Evolutionary conservation across 129 eudicot species (phyloP), one percentile per base, ranked within the genome.

Genomic region (Gnaphalium uliginosum): DNA sequence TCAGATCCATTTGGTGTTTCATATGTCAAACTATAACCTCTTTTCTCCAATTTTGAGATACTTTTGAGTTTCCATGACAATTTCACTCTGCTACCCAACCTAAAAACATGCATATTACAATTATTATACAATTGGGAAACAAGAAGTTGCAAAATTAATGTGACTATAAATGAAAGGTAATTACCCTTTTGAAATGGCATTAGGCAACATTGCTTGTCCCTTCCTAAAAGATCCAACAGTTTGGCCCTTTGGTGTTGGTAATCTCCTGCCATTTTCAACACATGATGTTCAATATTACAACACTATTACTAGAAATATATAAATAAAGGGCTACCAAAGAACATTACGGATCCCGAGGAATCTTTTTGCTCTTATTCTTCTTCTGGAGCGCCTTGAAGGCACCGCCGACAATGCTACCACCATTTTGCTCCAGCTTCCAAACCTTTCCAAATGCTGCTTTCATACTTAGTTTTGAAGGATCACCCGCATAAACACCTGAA

Each of bases 391-490:
- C 94, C 80, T 93, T 93, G 22, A 90, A 74, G 50, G 96, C 85
- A 65, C 98, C 98, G 56, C 92, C 92, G 63, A 93, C 68, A 76
- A 93, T 93, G 82, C 92, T 90, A 67, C 96, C 98, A 80, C 98
- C 96, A 68, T 67, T 86, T 82, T 93, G 85, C 86, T 93, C 98
- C 59, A 93, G 84, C 54, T 85, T 90, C 98, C 98, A 93, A 58
- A 93, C 98, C 78, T 85, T 93, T 30, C 98, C 98, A 82, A 93
- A 93, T 53, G 98, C 96, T 76, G 98, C 96, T 86, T 90, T 90
- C 98, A 93, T 93, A 72, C 98, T 88, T 41, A 93, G 81, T 72
- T 86, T 90, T 64, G 98, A 81, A 68, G 98, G 98, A 85, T 93
- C 96, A 2, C 98, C 98, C 46, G 98, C 98, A 85, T 93, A 93